Evolutionary conservation across 169 alveolate species (phyloP).

Genomic region (Cryptosporidium felis): DNA sequence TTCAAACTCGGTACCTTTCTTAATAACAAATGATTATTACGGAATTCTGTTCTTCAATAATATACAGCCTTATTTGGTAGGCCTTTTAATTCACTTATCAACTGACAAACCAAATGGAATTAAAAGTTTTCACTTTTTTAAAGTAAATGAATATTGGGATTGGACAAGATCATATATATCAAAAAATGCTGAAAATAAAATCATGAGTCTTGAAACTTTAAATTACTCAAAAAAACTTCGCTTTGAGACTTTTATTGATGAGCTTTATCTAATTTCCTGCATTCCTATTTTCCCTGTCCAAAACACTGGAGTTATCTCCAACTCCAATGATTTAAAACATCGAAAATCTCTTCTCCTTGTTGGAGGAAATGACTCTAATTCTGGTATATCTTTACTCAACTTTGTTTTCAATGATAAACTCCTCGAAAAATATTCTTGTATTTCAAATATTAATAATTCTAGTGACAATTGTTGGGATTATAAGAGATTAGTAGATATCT

Average conservation of each 20-base stretch:
- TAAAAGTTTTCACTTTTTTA: conserved; percentile 9
- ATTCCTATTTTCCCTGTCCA: conserved; percentile 36
- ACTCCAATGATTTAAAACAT: not conserved
- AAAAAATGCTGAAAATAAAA: not conserved
- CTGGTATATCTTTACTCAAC: conserved; percentile 36
- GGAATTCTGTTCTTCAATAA: conserved; percentile 27
- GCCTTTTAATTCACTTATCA: not conserved
- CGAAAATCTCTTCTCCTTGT: not conserved
- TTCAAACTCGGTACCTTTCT: conserved; percentile 14
- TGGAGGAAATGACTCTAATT: conserved; percentile 34
- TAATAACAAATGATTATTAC: conserved; percentile 26
- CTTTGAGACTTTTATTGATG: conserved; percentile 3
- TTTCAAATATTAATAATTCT: not conserved
- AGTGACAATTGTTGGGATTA: too few relatives aligned
- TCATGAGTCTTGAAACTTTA: not conserved
- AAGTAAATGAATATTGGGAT: conserved; percentile 61
- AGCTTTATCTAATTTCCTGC: not conserved
- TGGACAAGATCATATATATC: conserved; percentile 26
- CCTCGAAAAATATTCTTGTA: not conserved
- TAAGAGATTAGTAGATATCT: too few relatives aligned
- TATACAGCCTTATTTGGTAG: conserved; percentile 37
- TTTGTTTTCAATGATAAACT: not conserved
- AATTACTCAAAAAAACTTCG: not conserved
- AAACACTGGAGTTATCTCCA: not conserved
- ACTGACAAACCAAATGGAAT: conserved; percentile 26